A percentile compares a stretch with the other conserved stretches of the same genome.
phyloP scores from a whole-genome alignment of 768 basidiomycete species.

The Rhizopogon vesiculosus region DNA sequence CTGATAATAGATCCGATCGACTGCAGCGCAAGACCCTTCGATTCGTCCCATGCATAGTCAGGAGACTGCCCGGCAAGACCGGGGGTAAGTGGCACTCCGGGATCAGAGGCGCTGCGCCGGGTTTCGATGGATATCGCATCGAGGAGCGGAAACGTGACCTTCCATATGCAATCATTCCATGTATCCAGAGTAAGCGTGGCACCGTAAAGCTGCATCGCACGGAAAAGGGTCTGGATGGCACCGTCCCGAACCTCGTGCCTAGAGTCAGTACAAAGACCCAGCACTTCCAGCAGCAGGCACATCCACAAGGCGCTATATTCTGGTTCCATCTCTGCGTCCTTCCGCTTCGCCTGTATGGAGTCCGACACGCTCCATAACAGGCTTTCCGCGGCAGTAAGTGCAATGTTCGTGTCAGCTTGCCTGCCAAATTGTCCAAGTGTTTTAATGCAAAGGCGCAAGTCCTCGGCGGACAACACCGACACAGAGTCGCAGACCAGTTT shows the following conservation, averaged over 20 bases:
- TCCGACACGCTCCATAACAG: conserved; percentile 96
- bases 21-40: conserved; percentile 78
- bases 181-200: conserved; percentile 74
- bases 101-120: conserved; percentile 27
- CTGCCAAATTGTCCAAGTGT: conserved; percentile 90
- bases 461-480: conserved; percentile 70
- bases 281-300: conserved; percentile 79
- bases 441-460: conserved; percentile 83
- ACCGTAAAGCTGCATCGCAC: conserved; percentile 92
- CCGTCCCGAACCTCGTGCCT: conserved; percentile 89
- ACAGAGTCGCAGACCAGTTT: conserved; percentile 94
- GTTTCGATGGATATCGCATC: conserved; percentile 61
- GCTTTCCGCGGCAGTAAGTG: conserved; percentile 89
- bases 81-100: not conserved
- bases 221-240: conserved; percentile 92
- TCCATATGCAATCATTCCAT: conserved; percentile 92
- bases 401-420: conserved; percentile 94
- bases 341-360: conserved; percentile 83
- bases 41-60: conserved; percentile 75
- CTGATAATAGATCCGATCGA: conserved; percentile 82
- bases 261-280: conserved; percentile 75
- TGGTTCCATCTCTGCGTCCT: conserved; percentile 53
- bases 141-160: conserved; percentile 82
- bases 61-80: conserved; percentile 10
- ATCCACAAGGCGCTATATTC: conserved; percentile 92